Evolutionary conservation across 768 basidiomycete species (phyloP), one percentile per base, ranked within the genome.

Genomic region (Mycena alexandri): DNA sequence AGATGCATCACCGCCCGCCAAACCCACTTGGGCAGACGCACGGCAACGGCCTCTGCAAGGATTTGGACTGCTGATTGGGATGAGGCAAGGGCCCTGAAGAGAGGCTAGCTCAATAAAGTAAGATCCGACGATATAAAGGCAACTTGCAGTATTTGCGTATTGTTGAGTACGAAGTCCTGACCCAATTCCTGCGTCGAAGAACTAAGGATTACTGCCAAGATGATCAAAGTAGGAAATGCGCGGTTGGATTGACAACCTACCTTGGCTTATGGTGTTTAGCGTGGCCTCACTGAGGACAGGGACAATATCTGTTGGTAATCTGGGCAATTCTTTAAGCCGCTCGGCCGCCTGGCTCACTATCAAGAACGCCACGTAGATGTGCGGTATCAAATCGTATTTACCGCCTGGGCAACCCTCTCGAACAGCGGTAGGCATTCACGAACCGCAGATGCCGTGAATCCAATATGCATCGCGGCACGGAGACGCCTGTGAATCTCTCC

Each of bases 21-120:
- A 13, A 63, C 12, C 48, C 56, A 59, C 21, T 7, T 38, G 5
- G 61, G 67, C 11, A 59, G 16, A 8, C 22, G 43, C n/a, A 34
- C 7, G 4, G 24, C 24, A n/a, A 68, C 29, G 21, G n/a, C 51
- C 42, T 63, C 56, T 6, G 29, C 17, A 5, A 63, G 3, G 38
- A 68, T 42, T 21, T 61, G 65, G 24, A 13, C 14, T 41, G 59
- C 36, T 16, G 65, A 61, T 56, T 55, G 54, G 54, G 38, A 19
- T 16, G 38, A 42, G 24, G 38, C 38, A 42, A 55, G 54, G 24
- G 24, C 14, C 41, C 54, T 55, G 24, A 25, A 42, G 1, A 24
- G 24, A 25, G 16, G n/a, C 38, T 19, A 42, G 16, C 38, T 55
- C 24, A 9, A 29, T 43, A 17, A 21, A 42, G 19, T 43, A 19